Base-by-base conservation (phyloP, 2,329 filamentous ascomycete species). In the Harringtonia lauricola region DNA sequence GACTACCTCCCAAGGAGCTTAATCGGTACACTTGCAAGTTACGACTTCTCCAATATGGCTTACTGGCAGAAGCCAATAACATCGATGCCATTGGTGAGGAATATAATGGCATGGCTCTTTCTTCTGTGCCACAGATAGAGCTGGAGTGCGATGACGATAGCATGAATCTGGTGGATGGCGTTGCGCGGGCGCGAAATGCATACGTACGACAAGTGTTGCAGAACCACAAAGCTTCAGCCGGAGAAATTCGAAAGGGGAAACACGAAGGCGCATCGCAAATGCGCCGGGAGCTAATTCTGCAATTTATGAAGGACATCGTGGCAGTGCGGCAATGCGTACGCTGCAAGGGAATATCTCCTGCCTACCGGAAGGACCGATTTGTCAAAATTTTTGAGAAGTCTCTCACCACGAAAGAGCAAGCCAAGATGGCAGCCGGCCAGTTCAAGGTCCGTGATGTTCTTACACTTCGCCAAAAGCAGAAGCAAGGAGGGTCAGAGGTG, bases 321-420 rank as follows among this genome's bases (percentile, higher is more conserved):
- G 76, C 74, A 53, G 71, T 74, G 38, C 83, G 80, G 54, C 76
- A 75, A 55, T 98, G 92, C 64, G 69, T 68, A 37, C 71, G 65
- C 44, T 81, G 76, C 52, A 65, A 68, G 40, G 84, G 83, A 24
- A 77, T 92, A 48, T 89, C 84, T 14, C 89, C 88, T 12, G 70
- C 71, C 2, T 96, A 86, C 63, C 81, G 90, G 54, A 95, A 94
- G 60, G 90, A 98, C 56, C 76, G 83, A 36, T 92, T 80, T 55
- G 83, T 89, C 57, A 98, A 96, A 63, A 88, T 98, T 43, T 98
- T 96, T 62, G 82, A 90, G 58, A 92, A 85, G 57, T 70, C 83
- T 2, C 66, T 95, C 45, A 76, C 72, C 38, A 64, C 72, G 38
- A 94, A 94, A 60, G 80, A 92, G 30, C 79, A 80, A 58, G 74